A percentile compares a stretch with the other conserved stretches of the same genome.
Conservation (phyloP, 345 rosid genomes). For the Cardiospermum halicacabum region DNA sequence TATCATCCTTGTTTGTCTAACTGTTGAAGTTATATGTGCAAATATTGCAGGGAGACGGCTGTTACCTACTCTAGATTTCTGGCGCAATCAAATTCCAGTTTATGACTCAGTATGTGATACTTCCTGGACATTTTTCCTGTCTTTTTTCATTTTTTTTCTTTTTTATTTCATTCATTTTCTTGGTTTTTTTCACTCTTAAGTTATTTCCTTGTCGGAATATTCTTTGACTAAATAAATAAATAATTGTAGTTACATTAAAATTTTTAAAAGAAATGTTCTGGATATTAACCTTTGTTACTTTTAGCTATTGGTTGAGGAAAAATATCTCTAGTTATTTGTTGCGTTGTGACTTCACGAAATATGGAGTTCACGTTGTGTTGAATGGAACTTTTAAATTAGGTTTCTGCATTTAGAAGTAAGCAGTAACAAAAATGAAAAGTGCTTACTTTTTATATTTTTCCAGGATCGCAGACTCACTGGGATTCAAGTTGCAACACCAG, state of each 20-base stretch:
- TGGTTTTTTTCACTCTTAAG: no score
- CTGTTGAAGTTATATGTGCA: slow-evolving; percentile 15
- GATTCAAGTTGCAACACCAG: slow-evolving; percentile 17
- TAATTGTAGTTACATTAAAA: neutral
- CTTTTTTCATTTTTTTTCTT: neutral
- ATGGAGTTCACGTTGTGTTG: no score
- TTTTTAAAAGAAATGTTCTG: neutral
- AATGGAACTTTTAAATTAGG: no score
- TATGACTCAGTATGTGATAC: slow-evolving; percentile 56
- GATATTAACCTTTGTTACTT: neutral
- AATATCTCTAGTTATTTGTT: no score
- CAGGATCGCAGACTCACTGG: slow-evolving; percentile 38
- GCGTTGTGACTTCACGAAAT: no score
- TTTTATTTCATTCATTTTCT: no score
- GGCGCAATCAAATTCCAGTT: slow-evolving; percentile 78
- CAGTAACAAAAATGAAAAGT: neutral
- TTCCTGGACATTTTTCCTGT: neutral
- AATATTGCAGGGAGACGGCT: slow-evolving; percentile 68
- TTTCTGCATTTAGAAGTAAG: no score
- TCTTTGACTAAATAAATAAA: neutral
- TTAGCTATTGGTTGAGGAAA: slow-evolving; percentile 1
- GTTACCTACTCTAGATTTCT: slow-evolving; percentile 62
- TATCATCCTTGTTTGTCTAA: slow-evolving; percentile 3
- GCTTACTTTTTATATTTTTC: neutral
- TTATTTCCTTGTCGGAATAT: neutral